phyloP scores from a whole-genome alignment of 768 basidiomycete genomes.

The Artomyces pyxidatus region DNA sequence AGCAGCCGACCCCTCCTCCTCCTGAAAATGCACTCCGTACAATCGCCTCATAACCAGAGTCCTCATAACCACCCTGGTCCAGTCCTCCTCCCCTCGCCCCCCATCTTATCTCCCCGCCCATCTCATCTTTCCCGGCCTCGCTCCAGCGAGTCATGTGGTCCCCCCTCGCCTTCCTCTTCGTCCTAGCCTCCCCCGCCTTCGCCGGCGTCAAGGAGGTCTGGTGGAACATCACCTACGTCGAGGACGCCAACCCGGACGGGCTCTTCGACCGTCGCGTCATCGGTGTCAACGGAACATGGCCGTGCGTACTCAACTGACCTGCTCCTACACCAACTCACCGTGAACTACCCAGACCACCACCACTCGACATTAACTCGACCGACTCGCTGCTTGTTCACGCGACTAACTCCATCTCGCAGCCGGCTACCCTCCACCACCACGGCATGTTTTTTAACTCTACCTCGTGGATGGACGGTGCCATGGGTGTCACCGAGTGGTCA shows the following conservation, averaged over 20 bases:
- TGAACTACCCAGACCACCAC: slow-evolving; percentile 57
- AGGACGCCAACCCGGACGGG: slow-evolving; percentile 77
- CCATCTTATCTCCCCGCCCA: slow-evolving; percentile 5
- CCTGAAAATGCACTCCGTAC: not conserved
- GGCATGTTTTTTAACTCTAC: slow-evolving; percentile 91
- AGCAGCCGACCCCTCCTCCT: not conserved
- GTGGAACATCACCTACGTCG: slow-evolving; percentile 89
- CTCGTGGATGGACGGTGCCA: slow-evolving; percentile 86
- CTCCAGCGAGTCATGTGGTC: slow-evolving; percentile 9
- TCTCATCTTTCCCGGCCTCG: not conserved
- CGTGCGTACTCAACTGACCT: slow-evolving; percentile 42
- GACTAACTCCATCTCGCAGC: slow-evolving; percentile 57
- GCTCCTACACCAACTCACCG: not conserved
- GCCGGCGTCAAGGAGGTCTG: slow-evolving; percentile 69
- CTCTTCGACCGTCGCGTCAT: slow-evolving; percentile 68
- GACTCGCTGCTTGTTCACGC: slow-evolving; percentile 78
- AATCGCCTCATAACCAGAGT: not conserved
- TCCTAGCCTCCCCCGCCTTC: slow-evolving; percentile 31
- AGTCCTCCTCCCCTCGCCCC: slow-evolving; percentile 4
- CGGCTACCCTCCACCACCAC: slow-evolving; percentile 81
- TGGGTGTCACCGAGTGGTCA: slow-evolving; percentile 78
- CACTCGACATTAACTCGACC: slow-evolving; percentile 59
- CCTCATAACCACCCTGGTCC: not conserved
- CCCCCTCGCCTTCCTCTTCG: slow-evolving; percentile 22
- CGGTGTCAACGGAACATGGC: slow-evolving; percentile 91